Conservation (phyloP, 2,329 filamentous ascomycete genomes). For the Exophiala xenobiotica region DNA sequence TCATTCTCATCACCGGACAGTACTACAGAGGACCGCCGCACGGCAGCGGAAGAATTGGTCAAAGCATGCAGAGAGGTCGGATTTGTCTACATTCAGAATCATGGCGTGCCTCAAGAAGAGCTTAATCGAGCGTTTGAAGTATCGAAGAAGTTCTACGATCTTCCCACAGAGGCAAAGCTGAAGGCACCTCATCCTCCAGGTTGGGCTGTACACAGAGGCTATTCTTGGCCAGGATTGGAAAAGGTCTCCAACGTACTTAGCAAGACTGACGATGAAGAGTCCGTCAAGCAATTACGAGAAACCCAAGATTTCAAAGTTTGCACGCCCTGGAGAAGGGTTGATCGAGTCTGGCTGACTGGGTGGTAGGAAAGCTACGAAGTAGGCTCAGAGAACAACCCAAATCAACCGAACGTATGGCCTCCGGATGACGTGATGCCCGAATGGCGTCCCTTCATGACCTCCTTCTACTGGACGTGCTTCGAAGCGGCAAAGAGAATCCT, state of each 20-base stretch:
- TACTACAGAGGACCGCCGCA: constrained; percentile 32
- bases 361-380: constrained; percentile 54
- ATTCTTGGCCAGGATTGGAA: constrained; percentile 56
- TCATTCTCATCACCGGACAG: constrained; percentile 35
- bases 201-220: constrained; percentile 54
- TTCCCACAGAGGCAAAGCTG: constrained; percentile 48
- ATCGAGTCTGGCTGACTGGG: constrained; percentile 1
- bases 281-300: constrained; percentile 44
- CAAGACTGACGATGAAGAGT: constrained; percentile 43
- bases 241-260: constrained; percentile 52
- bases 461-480: constrained; percentile 52
- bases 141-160: constrained; percentile 46
- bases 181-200: constrained; percentile 52
- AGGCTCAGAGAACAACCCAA: constrained; percentile 46
- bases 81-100: constrained; percentile 51
- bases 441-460: constrained; percentile 49
- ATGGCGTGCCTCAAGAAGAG: constrained; percentile 42
- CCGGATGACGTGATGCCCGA: constrained; percentile 46
- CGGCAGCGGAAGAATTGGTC: constrained; percentile 35
- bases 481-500: constrained; percentile 54
- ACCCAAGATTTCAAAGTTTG: constrained; percentile 53
- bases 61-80: constrained; percentile 46
- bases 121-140: constrained; percentile 47
- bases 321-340: not conserved
- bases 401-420: constrained; percentile 53